Conservation (phyloP, 2,329 filamentous ascomycete species). For the Penicillium hesseltinei region DNA sequence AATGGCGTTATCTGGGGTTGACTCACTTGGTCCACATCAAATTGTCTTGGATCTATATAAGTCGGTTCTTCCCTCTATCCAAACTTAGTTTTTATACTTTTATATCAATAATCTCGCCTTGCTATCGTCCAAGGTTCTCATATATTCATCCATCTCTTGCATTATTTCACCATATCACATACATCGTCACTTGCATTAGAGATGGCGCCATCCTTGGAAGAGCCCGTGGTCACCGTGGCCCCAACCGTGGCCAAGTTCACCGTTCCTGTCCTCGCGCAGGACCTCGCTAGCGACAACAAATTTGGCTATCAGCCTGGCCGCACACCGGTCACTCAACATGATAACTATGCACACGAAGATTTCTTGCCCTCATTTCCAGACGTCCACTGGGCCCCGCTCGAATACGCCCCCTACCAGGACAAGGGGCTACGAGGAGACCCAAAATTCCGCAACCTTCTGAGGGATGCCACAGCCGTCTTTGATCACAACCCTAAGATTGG, state of each 20-base stretch:
- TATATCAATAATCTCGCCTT: neutral
- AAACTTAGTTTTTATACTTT: constrained; percentile 9
- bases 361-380: constrained; percentile 55
- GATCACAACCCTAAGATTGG: constrained; percentile 59
- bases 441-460: constrained; percentile 53
- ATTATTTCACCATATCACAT: neutral
- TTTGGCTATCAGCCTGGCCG: constrained; percentile 51
- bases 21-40: constrained; percentile 10
- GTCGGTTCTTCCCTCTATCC: neutral
- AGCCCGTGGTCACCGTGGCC: constrained; percentile 16
- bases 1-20: constrained; percentile 20
- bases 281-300: constrained; percentile 25
- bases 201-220: constrained; percentile 37
- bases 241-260: constrained; percentile 12
- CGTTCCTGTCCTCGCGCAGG: constrained; percentile 21
- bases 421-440: constrained; percentile 56
- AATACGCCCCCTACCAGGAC: constrained; percentile 52
- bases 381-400: constrained; percentile 52
- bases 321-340: constrained; percentile 45
- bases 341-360: constrained; percentile 53
- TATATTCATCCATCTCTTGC: neutral
- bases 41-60: constrained; percentile 6
- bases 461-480: constrained; percentile 54
- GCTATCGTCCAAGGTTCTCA: neutral
- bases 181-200: neutral